Evolutionary conservation across 1,284 basidiomycete species (phyloP).

Genomic region (Phenoliferia sp.): DNA sequence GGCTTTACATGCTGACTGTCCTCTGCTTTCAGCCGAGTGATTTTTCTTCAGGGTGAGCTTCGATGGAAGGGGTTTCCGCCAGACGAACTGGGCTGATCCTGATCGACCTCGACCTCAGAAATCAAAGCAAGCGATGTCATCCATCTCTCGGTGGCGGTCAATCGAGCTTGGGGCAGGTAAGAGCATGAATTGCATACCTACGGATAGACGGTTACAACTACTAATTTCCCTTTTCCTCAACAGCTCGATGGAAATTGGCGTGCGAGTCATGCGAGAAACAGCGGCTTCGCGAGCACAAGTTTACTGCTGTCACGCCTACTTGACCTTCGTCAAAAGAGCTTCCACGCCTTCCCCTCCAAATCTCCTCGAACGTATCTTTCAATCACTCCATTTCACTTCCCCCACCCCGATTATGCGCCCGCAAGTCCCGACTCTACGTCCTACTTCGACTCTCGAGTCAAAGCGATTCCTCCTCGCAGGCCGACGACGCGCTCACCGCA

Average conservation of each 20-base stretch:
- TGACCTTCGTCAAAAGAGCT: constrained; percentile 35
- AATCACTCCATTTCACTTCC: constrained; percentile 26
- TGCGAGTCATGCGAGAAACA: constrained; percentile 41
- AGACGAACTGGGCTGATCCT: neutral
- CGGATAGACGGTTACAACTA: neutral
- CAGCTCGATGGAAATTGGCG: constrained; percentile 43
- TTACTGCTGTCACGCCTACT: constrained; percentile 40
- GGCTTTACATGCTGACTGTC: neutral
- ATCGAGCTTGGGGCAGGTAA: constrained; percentile 41
- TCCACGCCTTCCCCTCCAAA: constrained; percentile 9
- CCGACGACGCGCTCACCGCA: constrained; percentile 40
- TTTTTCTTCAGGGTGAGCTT: constrained; percentile 38
- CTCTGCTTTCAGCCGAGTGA: constrained; percentile 17
- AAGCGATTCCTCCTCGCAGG: constrained; percentile 45
- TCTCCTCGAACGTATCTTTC: constrained; percentile 9
- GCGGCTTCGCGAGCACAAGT: constrained; percentile 25
- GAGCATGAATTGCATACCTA: constrained; percentile 1
- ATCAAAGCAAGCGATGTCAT: constrained; percentile 37
- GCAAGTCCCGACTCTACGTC: constrained; percentile 36
- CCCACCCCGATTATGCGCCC: constrained; percentile 23
- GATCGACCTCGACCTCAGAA: constrained; percentile 21
- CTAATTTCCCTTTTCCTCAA: neutral
- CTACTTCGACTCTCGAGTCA: constrained; percentile 40
- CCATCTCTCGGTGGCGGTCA: constrained; percentile 42
- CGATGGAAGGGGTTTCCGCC: constrained; percentile 19